Evolutionary conservation across 306 rosid species (phyloP).

Genomic region (Alnus rubra): DNA sequence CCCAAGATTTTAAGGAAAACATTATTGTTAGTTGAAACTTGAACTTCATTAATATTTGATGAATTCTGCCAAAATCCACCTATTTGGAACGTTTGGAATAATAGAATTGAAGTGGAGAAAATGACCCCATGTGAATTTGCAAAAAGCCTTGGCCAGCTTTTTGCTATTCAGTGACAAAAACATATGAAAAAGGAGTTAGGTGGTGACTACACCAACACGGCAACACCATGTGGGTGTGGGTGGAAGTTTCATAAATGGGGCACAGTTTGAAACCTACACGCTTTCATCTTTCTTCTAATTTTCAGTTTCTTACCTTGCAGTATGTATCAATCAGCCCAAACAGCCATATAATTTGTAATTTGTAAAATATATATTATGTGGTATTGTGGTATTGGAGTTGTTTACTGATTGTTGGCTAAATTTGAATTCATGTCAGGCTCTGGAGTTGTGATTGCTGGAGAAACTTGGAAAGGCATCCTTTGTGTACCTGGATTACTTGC

Average conservation of each 20-base stretch:
- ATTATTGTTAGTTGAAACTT: neutral
- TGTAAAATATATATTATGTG: no score
- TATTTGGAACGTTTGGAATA: neutral
- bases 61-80: neutral
- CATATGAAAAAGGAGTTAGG: neutral
- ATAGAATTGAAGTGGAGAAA: neutral
- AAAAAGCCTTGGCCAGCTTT: neutral
- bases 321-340: neutral
- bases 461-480: neutral
- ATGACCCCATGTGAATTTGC: neutral
- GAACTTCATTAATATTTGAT: neutral
- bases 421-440: slow-evolving; percentile 46
- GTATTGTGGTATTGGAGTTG: no score
- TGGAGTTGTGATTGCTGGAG: slow-evolving; percentile 40
- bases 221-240: no score
- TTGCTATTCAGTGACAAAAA: neutral
- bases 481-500: no score
- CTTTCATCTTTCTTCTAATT: neutral
- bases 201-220: neutral
- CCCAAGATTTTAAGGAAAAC: neutral
- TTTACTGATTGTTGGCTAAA: neutral
- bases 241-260: neutral
- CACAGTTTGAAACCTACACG: neutral
- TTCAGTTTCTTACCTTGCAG: neutral
- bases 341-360: no score